Evolutionary conservation across 352 stramenopile genomes (phyloP), one percentile per base, ranked within the genome.

Genomic region (Phytopythium delawarense): DNA sequence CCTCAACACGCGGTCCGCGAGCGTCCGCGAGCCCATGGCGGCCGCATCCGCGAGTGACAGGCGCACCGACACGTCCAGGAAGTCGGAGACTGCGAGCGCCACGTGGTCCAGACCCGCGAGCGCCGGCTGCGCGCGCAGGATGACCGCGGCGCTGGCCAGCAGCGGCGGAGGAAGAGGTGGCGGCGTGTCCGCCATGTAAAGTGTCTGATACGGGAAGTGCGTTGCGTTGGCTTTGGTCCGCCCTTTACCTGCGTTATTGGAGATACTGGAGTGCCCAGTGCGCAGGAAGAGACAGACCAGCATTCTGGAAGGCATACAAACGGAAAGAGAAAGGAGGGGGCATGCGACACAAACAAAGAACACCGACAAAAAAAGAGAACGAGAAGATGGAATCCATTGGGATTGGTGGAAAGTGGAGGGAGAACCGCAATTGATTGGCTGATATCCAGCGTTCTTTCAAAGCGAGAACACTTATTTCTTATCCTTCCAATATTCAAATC

Each of bases 31-130:
- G 40, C 68, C 61, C 21, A 59, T 62, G 8, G 45, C 44, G 49
- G 64, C 69, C 37, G 68, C 65, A 11, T 25, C 45, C 8, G 57
- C 58, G 48, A 75, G 61, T 28, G 64, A 32, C 16, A 72, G 45
- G n/a, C 57, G 40, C 21, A 60, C 58, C 11, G 64, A 66, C n/a
- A 42, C 50, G 57, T 75, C 68, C 55, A 75, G 61, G 32, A 40
- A 75, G 39, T 62, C 28, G 39, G 68, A 75, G 15, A 75, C 42
- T 18, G 49, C 50, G 9, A 20, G 64, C 30, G 57, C 23, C 25
- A 75, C 61, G 44, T 75, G 68, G 20, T 52, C 44, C 8, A 72
- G 58, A n/a, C 59, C 64, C 1, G 32, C 51, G 34, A 73, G 48
- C 30, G 64, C 65, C 7, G 60, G 46, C 25, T 49, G 42, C 23